phyloP scores from a whole-genome alignment of 2,329 filamentous ascomycete species.

The Pyricularia pennisetigena region DNA sequence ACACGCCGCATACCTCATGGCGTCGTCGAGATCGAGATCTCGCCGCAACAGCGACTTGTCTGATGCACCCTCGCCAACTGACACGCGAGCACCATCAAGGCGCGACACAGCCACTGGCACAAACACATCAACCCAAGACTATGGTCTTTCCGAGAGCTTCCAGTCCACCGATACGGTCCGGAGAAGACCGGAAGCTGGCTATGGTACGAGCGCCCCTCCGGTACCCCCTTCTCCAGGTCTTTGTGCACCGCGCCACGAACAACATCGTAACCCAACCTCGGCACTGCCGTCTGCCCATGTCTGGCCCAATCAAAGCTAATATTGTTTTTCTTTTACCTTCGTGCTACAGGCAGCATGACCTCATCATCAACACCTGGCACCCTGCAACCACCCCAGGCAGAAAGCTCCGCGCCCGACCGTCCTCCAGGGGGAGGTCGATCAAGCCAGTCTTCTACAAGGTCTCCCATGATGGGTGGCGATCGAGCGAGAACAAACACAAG shows the following conservation, averaged over 20 bases:
- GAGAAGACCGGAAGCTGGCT: slow-evolving; percentile 42
- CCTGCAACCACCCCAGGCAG: slow-evolving; percentile 18
- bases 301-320: slow-evolving; percentile 13
- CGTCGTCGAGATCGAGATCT: slow-evolving; percentile 2
- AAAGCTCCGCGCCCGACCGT: slow-evolving; percentile 27
- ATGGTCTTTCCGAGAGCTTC: slow-evolving; percentile 41
- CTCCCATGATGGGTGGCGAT: slow-evolving; percentile 35
- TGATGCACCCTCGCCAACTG: slow-evolving; percentile 5
- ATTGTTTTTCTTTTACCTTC: slow-evolving; percentile 1
- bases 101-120: slow-evolving; percentile 16
- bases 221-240: slow-evolving; percentile 3
- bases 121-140: slow-evolving; percentile 25
- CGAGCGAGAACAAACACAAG: slow-evolving; percentile 44
- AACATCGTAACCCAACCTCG: slow-evolving; percentile 3
- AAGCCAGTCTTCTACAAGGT: slow-evolving; percentile 21
- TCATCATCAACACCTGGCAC: slow-evolving; percentile 11
- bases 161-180: slow-evolving; percentile 52
- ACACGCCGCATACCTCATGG: not conserved
- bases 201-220: slow-evolving; percentile 35
- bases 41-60: slow-evolving; percentile 5
- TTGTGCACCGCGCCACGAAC: slow-evolving; percentile 2
- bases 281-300: not conserved
- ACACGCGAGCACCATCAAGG: slow-evolving; percentile 13
- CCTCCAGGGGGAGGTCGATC: slow-evolving; percentile 23
- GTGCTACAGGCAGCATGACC: slow-evolving; percentile 21